phyloP scores from a whole-genome alignment of 371 early-diverging fungal species.

The Zychaea mexicana region DNA sequence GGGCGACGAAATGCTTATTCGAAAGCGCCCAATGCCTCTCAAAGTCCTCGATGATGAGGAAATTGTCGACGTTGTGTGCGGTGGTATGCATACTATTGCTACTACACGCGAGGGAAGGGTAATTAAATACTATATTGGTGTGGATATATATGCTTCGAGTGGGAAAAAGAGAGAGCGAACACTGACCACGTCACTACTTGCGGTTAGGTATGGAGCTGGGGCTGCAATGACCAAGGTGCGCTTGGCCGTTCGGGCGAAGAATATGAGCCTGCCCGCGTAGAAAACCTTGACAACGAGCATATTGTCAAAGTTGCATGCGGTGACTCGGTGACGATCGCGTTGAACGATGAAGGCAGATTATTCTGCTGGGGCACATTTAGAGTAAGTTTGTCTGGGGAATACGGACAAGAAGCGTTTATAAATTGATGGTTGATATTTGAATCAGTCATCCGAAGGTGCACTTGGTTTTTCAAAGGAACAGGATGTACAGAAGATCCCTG shows the following conservation, averaged over 20 bases:
- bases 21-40: constrained; percentile 76
- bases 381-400: background rate
- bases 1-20: constrained; percentile 76
- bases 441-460: constrained; percentile 61
- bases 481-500: constrained; percentile 67
- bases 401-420: background rate
- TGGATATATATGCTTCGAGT: background rate
- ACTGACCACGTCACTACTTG: background rate
- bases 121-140: too few species aligned
- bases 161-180: background rate
- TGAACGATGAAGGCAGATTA: constrained; percentile 83
- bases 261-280: constrained; percentile 58
- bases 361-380: constrained; percentile 96
- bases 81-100: constrained; percentile 90
- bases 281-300: constrained; percentile 72
- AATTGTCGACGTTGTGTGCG: constrained; percentile 82
- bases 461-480: constrained; percentile 71
- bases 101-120: constrained; percentile 74
- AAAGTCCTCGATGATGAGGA: constrained; percentile 62
- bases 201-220: constrained; percentile 86
- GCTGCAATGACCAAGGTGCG: constrained; percentile 98
- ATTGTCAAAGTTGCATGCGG: constrained; percentile 92
- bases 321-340: constrained; percentile 90
- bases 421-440: too few species aligned
- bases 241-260: constrained; percentile 91